Evolutionary conservation across 345 rosid species (phyloP).

Genomic region (Corymbia maculata): DNA sequence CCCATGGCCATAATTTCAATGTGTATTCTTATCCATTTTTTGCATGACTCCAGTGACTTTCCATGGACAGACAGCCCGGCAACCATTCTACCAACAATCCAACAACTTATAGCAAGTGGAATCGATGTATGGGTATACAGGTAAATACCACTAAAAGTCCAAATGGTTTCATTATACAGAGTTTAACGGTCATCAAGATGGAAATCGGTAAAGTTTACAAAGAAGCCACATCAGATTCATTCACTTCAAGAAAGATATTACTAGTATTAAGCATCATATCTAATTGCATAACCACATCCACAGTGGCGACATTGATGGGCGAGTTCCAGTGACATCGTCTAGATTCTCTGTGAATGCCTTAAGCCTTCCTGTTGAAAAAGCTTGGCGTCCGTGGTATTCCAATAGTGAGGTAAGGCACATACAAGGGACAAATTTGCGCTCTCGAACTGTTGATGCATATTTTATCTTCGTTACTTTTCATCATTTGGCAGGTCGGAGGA

Average conservation of each 20-base stretch:
- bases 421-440: background rate
- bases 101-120: conserved; percentile 17
- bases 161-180: background rate
- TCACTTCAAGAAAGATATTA: background rate
- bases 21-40: background rate
- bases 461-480: background rate
- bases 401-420: conserved; percentile 19
- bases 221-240: background rate
- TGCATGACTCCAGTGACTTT: background rate
- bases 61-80: conserved; percentile 17
- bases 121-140: conserved; percentile 39
- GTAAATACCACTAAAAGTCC: background rate
- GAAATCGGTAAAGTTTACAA: background rate
- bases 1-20: background rate
- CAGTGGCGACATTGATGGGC: conserved; percentile 38
- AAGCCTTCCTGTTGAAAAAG: conserved; percentile 5
- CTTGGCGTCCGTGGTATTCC: conserved; percentile 38
- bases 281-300: background rate
- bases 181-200: background rate
- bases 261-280: background rate
- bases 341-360: conserved; percentile 24
- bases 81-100: conserved; percentile 26
- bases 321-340: conserved; percentile 35
- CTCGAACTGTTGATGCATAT: background rate
- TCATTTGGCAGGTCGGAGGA: conserved; percentile 33